Evolutionary conservation across 2,329 filamentous ascomycete genomes (phyloP).

Genomic region (Canariomyces notabilis): DNA sequence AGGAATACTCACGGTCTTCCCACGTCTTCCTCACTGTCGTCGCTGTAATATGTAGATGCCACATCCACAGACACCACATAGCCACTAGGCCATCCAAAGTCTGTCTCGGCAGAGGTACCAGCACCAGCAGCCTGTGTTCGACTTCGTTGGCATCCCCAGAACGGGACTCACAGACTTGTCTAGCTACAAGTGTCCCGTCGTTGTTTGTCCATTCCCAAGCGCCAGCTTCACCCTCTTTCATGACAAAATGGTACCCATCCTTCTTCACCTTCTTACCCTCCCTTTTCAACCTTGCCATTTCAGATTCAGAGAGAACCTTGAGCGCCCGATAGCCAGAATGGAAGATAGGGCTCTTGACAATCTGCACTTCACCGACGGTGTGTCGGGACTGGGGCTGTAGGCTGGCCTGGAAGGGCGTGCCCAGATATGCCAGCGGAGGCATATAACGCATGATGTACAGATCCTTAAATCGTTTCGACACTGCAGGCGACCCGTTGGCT

Average conservation of each 20-base stretch:
- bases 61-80: conserved; percentile 22
- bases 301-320: neutral
- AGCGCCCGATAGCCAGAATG: conserved; percentile 10
- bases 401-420: neutral
- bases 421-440: neutral
- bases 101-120: conserved; percentile 13
- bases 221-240: conserved; percentile 3
- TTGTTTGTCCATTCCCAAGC: conserved; percentile 8
- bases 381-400: conserved; percentile 7
- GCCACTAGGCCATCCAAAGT: conserved; percentile 15
- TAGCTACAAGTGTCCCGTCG: conserved; percentile 7
- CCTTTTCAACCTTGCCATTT: neutral
- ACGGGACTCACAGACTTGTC: neutral
- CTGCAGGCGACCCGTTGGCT: conserved; percentile 3
- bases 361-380: conserved; percentile 5
- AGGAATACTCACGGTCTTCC: conserved; percentile 13
- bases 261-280: conserved; percentile 4
- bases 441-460: conserved; percentile 12
- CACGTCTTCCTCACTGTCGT: conserved; percentile 5
- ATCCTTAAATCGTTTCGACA: conserved; percentile 3
- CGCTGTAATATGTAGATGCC: conserved; percentile 10
- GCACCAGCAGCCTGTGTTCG: conserved; percentile 5
- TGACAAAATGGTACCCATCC: conserved; percentile 7
- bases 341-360: conserved; percentile 11
- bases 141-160: neutral